A percentile compares a stretch with the other conserved stretches of the same genome.
These are phyloP conservation scores for Crithidia expoeki DNA, from an alignment of 208 protist species.

Conservation along the genomic window DNA sequence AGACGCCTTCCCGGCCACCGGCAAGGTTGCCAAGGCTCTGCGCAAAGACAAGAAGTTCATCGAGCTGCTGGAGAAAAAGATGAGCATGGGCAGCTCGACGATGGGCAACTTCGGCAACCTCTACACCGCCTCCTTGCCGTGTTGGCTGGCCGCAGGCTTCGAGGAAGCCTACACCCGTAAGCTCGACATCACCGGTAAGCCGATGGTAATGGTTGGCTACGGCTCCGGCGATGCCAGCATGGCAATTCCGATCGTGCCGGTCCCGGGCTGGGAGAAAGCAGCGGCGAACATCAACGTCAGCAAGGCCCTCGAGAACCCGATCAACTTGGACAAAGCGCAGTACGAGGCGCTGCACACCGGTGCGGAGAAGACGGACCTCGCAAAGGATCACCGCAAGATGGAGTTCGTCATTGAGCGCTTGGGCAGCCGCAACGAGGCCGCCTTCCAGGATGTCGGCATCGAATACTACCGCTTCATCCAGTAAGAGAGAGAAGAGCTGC, in stretches of 20 bases:
- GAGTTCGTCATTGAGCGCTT: slow-evolving; percentile 86
- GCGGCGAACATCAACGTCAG: slow-evolving; percentile 81
- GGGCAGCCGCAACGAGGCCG: slow-evolving; percentile 77
- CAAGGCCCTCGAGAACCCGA: slow-evolving; percentile 67
- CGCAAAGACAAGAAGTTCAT: slow-evolving; percentile 82
- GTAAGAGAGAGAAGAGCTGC: slow-evolving; percentile 20
- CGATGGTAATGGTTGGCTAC: slow-evolving; percentile 92
- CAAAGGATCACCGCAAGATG: slow-evolving; percentile 53
- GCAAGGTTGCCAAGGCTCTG: slow-evolving; percentile 82
- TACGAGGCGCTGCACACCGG: slow-evolving; percentile 88
- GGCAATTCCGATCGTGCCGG: slow-evolving; percentile 88
- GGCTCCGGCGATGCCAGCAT: slow-evolving; percentile 87
- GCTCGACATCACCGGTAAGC: slow-evolving; percentile 81
- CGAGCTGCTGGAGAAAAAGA: slow-evolving; percentile 80
- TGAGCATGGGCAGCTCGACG: slow-evolving; percentile 85
- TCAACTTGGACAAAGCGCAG: slow-evolving; percentile 77
- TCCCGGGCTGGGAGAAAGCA: slow-evolving; percentile 77
- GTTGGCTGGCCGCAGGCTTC: slow-evolving; percentile 89
- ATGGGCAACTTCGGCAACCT: slow-evolving; percentile 92
- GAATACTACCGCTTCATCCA: slow-evolving; percentile 89
- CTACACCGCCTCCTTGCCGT: slow-evolving; percentile 91
- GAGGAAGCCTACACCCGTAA: slow-evolving; percentile 85
- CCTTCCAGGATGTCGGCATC: slow-evolving; percentile 91
- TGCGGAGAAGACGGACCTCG: slow-evolving; percentile 73
- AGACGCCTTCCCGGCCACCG: slow-evolving; percentile 75